Conservation (phyloP, 208 protist genomes). For the Leishmania martiniquensis region DNA sequence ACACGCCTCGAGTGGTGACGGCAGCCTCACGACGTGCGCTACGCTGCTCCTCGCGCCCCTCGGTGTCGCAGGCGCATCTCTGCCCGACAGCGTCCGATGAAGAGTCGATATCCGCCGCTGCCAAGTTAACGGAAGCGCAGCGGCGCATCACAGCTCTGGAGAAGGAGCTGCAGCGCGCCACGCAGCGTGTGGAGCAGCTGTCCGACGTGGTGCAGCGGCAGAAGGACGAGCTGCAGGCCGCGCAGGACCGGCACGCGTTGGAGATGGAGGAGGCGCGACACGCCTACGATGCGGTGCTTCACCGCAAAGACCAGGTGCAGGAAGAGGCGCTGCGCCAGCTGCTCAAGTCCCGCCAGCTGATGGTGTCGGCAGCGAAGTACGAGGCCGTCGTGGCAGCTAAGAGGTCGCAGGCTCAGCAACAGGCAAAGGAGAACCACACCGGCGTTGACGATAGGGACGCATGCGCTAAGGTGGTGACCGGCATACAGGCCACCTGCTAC, state of each 20-base stretch:
- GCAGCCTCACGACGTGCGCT: background rate
- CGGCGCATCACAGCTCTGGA: slow-evolving; percentile 37
- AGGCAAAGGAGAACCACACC: slow-evolving; percentile 26
- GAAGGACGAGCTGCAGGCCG: slow-evolving; percentile 41
- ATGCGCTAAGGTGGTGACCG: background rate
- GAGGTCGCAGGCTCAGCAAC: background rate
- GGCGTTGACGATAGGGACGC: background rate
- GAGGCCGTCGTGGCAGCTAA: slow-evolving; percentile 37
- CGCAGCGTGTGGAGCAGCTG: slow-evolving; percentile 54
- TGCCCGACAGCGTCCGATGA: background rate
- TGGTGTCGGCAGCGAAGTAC: slow-evolving; percentile 41
- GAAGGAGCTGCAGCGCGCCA: slow-evolving; percentile 40
- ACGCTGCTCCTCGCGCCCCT: background rate
- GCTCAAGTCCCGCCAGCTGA: slow-evolving; percentile 48
- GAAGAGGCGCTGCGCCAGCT: slow-evolving; percentile 57
- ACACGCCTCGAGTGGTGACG: background rate
- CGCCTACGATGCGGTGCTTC: slow-evolving; percentile 44
- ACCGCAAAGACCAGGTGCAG: slow-evolving; percentile 51
- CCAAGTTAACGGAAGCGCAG: slow-evolving; percentile 20
- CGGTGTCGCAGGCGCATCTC: background rate
- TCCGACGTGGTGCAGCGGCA: slow-evolving; percentile 44
- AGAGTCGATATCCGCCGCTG: slow-evolving; percentile 6
- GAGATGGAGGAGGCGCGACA: slow-evolving; percentile 53
- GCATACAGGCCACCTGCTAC: background rate
- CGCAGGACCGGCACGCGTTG: slow-evolving; percentile 40